phyloP scores from a whole-genome alignment of 129 eudicot genomes.

The Ambrosia trifida region DNA sequence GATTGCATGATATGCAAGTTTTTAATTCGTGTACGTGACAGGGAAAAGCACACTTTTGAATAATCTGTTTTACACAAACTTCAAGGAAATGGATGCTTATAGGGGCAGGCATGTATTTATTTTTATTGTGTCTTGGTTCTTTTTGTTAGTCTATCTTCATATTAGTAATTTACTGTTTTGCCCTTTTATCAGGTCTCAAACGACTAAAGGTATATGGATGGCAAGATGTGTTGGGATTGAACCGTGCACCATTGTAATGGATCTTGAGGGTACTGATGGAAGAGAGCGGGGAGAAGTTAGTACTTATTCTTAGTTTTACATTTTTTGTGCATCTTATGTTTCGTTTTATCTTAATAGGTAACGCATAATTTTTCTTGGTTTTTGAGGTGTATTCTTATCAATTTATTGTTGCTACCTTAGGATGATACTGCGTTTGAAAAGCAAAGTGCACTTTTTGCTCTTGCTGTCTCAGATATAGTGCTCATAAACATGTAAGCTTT shows the following conservation, averaged over 20 bases:
- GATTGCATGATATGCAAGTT: conserved; percentile 25
- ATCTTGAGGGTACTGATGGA: conserved; percentile 99
- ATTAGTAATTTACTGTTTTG: conserved; percentile 19
- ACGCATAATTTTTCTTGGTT: neutral
- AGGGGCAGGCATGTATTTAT: conserved; percentile 76
- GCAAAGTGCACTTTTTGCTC: conserved; percentile 97
- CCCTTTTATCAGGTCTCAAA: conserved; percentile 69
- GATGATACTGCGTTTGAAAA: conserved; percentile 98
- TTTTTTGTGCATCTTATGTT: conserved; percentile 2
- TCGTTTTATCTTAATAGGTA: neutral
- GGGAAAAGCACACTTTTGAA: conserved; percentile 97
- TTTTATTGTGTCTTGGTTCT: neutral
- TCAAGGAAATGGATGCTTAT: conserved; percentile 97
- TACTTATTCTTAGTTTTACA: neutral
- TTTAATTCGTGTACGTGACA: conserved; percentile 35
- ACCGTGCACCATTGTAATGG: conserved; percentile 97
- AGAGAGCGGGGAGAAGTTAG: conserved; percentile 98
- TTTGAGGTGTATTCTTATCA: conserved; percentile 8
- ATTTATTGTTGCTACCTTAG: conserved; percentile 38
- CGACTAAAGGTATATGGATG: conserved; percentile 99
- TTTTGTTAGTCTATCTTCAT: conserved; percentile 4
- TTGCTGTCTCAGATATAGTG: conserved; percentile 97
- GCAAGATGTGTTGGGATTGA: conserved; percentile 89
- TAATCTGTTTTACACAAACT: conserved; percentile 78
- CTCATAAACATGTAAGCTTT: conserved; percentile 88